Conservation (phyloP, 2,329 filamentous ascomycete species). For the Aureobasidium pullulans region DNA sequence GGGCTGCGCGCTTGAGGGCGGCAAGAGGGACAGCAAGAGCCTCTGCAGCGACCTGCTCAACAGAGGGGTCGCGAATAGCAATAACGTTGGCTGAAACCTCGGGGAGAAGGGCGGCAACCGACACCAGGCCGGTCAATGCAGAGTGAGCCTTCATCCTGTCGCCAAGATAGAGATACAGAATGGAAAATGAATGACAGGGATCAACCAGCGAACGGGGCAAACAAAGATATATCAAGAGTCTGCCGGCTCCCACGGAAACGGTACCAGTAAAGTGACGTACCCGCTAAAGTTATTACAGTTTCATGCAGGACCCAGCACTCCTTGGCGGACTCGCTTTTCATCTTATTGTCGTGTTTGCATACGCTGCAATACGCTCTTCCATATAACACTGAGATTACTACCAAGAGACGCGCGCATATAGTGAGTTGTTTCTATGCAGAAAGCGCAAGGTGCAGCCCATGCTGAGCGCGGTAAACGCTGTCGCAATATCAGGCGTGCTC, state of each 20-base stretch:
- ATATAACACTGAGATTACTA: neutral
- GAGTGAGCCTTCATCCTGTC: slow-evolving; percentile 8
- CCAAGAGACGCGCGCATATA: neutral
- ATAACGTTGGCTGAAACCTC: slow-evolving; percentile 1
- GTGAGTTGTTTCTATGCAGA: neutral
- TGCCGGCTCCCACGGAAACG: slow-evolving; percentile 9
- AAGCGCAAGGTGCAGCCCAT: too few relatives aligned
- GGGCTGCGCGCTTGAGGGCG: slow-evolving; percentile 27
- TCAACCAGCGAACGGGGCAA: neutral
- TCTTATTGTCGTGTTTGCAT: neutral
- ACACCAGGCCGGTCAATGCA: slow-evolving; percentile 11
- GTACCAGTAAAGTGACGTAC: slow-evolving; percentile 1
- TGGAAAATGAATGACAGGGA: neutral
- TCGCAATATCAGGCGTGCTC: neutral
- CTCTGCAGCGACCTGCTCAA: slow-evolving; percentile 11
- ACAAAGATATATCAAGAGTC: neutral
- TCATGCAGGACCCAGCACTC: slow-evolving; percentile 4
- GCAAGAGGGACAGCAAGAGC: slow-evolving; percentile 11
- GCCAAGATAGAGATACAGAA: neutral
- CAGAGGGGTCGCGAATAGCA: slow-evolving; percentile 12
- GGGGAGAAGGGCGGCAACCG: slow-evolving; percentile 1
- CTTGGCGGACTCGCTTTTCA: slow-evolving; percentile 2
- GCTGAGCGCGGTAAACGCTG: too few relatives aligned
- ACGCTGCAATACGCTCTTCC: neutral
- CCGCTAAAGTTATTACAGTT: slow-evolving; percentile 6